phyloP scores from a whole-genome alignment of 129 eudicot species.

The Flaveria bidentis region DNA sequence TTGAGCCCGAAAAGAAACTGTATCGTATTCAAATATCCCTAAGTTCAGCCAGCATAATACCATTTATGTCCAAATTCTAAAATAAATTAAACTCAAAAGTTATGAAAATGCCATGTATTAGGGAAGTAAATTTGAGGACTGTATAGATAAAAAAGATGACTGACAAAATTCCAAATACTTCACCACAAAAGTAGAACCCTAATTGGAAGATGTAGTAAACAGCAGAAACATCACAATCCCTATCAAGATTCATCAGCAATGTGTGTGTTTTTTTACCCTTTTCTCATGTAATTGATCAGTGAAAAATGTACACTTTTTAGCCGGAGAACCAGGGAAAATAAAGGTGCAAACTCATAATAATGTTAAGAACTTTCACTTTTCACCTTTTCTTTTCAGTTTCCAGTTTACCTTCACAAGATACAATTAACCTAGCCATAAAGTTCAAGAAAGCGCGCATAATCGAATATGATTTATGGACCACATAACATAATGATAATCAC shows the following conservation, averaged over 20 bases:
- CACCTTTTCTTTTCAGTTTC: conserved; percentile 18
- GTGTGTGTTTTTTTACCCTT: conserved; percentile 14
- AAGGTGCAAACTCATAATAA: conserved; percentile 27
- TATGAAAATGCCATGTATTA: neutral
- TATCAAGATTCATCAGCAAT: conserved; percentile 24
- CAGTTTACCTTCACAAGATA: conserved; percentile 28
- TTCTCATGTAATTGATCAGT: conserved; percentile 38
- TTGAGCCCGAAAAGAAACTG: neutral
- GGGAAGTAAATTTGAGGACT: neutral
- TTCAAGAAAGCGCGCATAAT: neutral
- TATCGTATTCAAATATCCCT: conserved; percentile 5
- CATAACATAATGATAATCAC: neutral
- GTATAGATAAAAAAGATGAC: conserved; percentile 33
- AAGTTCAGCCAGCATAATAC: conserved; percentile 1
- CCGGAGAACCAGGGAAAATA: conserved; percentile 22
- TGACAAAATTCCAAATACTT: conserved; percentile 19
- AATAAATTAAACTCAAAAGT: conserved; percentile 14
- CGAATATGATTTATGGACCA: conserved; percentile 20
- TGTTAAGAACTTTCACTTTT: conserved; percentile 30
- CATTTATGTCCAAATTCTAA: neutral
- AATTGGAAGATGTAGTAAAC: conserved; percentile 24
- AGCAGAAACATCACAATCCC: conserved; percentile 22
- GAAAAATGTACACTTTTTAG: conserved; percentile 37
- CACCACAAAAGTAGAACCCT: conserved; percentile 26
- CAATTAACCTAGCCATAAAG: conserved; percentile 28